Percentiles rank a stretch among this genome's conserved stretches.
Conservation (phyloP, 148 eudicot species). For the Rhododendron mucronatum region DNA sequence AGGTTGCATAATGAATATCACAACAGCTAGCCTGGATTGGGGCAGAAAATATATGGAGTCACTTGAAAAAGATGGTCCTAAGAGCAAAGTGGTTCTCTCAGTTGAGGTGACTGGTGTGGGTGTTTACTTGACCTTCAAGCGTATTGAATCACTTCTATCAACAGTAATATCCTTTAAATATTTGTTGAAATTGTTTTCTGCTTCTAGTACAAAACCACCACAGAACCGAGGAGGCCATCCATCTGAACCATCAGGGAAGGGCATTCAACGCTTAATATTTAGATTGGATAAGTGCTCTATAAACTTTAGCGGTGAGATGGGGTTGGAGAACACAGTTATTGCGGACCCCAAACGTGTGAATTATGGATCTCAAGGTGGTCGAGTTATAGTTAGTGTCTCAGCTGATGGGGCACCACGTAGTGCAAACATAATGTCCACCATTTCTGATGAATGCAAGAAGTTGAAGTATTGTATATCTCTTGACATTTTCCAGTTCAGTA, state of each 20-base stretch:
- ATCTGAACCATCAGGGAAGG: constrained; percentile 74
- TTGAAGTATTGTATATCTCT: constrained; percentile 68
- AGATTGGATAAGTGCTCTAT: constrained; percentile 79
- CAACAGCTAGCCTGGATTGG: constrained; percentile 78
- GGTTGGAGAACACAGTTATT: constrained; percentile 62
- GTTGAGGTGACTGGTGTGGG: constrained; percentile 86
- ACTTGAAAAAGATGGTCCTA: constrained; percentile 48
- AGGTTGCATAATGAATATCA: constrained; percentile 72
- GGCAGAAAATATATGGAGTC: constrained; percentile 69
- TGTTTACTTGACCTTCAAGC: constrained; percentile 73
- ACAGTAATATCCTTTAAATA: constrained; percentile 58
- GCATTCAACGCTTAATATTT: constrained; percentile 57
- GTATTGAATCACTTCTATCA: constrained; percentile 63
- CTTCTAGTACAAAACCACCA: constrained; percentile 37
- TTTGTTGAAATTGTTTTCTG: constrained; percentile 50
- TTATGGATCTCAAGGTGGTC: constrained; percentile 98
- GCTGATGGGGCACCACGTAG: constrained; percentile 80
- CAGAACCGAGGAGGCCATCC: constrained; percentile 45
- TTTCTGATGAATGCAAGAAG: constrained; percentile 52
- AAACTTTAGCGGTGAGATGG: constrained; percentile 69
- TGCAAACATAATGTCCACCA: constrained; percentile 63
- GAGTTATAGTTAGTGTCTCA: constrained; percentile 52
- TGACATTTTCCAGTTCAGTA: constrained; percentile 72
- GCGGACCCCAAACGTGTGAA: constrained; percentile 90
- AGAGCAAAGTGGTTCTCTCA: constrained; percentile 50